Evolutionary conservation across 164 flowering plant species (phyloP), one percentile per base, ranked within the genome.

Genomic region (Vitis labrusca): DNA sequence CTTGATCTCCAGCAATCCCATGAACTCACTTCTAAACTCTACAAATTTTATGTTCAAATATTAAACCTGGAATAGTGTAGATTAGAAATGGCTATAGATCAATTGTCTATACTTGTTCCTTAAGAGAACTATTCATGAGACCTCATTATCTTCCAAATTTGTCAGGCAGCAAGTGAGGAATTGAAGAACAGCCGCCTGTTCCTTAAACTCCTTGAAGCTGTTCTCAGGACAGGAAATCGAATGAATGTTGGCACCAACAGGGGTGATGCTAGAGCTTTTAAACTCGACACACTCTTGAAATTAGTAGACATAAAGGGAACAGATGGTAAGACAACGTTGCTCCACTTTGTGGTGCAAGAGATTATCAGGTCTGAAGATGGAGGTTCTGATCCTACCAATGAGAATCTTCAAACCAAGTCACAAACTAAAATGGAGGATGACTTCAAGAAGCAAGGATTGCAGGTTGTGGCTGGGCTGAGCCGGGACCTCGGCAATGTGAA

Each of bases 221-320:
- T 95, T 75, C 92, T 95, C 30, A 84, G 83, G 81, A 85, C 98
- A 62, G 99, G 99, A 61, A 95, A 95, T 81, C 77, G 98, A 67
- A 95, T 95, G 99, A 95, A 95, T 73, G 98, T 86, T 63, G 99
- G 99, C 55, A 95, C 99, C 13, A 89, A 90, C 74, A 88, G 99
- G 2, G 99, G 99, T 48, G 97, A 87, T 79, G 99, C 98, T 56
- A 89, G 61, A 79, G 91, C 99, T 55, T 95, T 95, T 78, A 95
- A 95, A 80, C 92, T 95, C 19, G 99, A 95, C 23, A 87, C 97
- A 19, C 90, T 95, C 61, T 77, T 93, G 47, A 95, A 95, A 81
- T 84, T 95, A 15, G 94, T 82, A 12, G 99, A 95, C 73, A 80
- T 95, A 72, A 93, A 95, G 74, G 99, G 97, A 59, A 88, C 90